Evolutionary conservation across 2,329 filamentous ascomycete genomes (phyloP).

Genomic region (Amesomyces nigricolor): DNA sequence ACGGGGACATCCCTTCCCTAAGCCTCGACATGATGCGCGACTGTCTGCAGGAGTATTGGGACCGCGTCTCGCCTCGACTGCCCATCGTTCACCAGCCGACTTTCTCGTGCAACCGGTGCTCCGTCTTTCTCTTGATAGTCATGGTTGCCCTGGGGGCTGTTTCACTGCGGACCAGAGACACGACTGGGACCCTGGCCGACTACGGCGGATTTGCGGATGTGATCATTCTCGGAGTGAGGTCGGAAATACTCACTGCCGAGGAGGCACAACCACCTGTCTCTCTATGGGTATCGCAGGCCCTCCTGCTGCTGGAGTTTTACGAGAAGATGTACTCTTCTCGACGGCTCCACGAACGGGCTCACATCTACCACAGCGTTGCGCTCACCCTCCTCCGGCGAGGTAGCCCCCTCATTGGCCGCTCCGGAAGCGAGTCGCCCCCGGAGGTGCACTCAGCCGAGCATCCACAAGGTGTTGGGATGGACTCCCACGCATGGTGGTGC

Average conservation of each 20-base stretch:
- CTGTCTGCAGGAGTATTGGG: constrained; percentile 84
- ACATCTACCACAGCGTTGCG: constrained; percentile 84
- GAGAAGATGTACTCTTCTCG: constrained; percentile 89
- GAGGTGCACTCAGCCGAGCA: constrained; percentile 45
- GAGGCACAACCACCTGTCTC: constrained; percentile 80
- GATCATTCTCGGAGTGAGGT: constrained; percentile 67
- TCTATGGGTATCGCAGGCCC: constrained; percentile 81
- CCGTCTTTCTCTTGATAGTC: constrained; percentile 68
- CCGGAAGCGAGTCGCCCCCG: constrained; percentile 71
- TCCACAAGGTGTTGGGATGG: constrained; percentile 30
- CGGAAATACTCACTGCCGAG: constrained; percentile 75
- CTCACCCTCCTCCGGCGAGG: constrained; percentile 79
- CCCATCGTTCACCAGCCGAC: constrained; percentile 86
- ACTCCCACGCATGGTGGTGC: constrained; percentile 62
- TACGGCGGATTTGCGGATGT: constrained; percentile 49
- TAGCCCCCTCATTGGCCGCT: constrained; percentile 76
- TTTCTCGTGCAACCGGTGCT: constrained; percentile 74
- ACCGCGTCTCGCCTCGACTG: constrained; percentile 75
- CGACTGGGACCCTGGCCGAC: constrained; percentile 43
- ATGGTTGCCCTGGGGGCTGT: constrained; percentile 82
- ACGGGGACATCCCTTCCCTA: constrained; percentile 45
- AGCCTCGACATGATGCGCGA: constrained; percentile 78
- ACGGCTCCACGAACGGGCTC: constrained; percentile 75
- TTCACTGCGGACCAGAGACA: constrained; percentile 63
- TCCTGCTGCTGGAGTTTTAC: constrained; percentile 78